These are phyloP conservation scores for Radiomyces spectabilis DNA, from an alignment of 192 early-diverging fungal species.

Conservation along the genomic window DNA sequence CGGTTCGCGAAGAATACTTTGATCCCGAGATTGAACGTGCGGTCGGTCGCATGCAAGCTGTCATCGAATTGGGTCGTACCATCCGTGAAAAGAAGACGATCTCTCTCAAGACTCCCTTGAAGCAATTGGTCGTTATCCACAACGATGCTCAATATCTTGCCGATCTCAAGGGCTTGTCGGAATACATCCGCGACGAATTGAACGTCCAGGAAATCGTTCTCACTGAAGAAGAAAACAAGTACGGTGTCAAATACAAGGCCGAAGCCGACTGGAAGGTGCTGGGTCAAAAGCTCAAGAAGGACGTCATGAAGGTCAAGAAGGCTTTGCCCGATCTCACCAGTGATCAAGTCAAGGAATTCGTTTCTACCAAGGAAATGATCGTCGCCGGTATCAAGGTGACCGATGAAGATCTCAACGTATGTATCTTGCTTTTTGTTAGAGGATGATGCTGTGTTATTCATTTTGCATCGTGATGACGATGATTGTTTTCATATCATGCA, in stretches of 20 bases:
- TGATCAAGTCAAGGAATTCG: constrained; percentile 77
- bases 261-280: constrained; percentile 87
- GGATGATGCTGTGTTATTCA: no score
- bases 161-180: constrained; percentile 78
- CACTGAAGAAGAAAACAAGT: constrained; percentile 85
- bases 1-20: constrained; percentile 91
- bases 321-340: constrained; percentile 68
- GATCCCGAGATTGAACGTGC: constrained; percentile 91
- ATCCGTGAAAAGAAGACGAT: constrained; percentile 89
- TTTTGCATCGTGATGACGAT: no score
- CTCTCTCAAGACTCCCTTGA: constrained; percentile 89
- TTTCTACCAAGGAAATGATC: constrained; percentile 54
- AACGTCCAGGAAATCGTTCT: constrained; percentile 83
- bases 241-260: constrained; percentile 88
- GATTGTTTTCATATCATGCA: no score
- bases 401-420: constrained; percentile 80
- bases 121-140: constrained; percentile 89
- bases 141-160: constrained; percentile 79
- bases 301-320: constrained; percentile 78
- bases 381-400: constrained; percentile 75
- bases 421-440: neutral
- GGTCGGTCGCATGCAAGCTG: constrained; percentile 91
- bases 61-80: constrained; percentile 91
- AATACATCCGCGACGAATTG: constrained; percentile 89
- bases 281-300: constrained; percentile 87